These are phyloP conservation scores for Bondarzewia mesenterica DNA, from an alignment of 1,284 basidiomycete species.

Conservation along the genomic window DNA sequence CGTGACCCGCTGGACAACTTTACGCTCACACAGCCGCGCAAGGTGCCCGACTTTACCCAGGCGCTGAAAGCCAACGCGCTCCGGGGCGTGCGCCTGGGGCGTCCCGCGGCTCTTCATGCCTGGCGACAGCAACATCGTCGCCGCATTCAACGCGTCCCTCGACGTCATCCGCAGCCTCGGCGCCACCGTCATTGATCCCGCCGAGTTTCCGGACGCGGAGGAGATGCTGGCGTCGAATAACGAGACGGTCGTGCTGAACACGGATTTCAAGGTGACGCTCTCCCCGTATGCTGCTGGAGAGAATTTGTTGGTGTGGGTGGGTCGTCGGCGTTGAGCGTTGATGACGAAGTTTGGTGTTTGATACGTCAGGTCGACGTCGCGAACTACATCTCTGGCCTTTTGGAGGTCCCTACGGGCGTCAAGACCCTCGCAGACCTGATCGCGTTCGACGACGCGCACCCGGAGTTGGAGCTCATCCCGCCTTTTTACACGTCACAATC, in stretches of 20 bases:
- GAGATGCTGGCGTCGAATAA: conserved; percentile 43
- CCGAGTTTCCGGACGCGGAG: conserved; percentile 48
- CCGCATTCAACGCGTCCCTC: conserved; percentile 17
- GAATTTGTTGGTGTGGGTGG: no score
- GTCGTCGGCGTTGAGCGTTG: no score
- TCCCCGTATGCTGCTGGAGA: no score
- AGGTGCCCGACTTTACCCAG: conserved; percentile 47
- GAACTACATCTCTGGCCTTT: conserved; percentile 33
- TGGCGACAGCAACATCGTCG: conserved; percentile 6
- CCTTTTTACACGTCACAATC: conserved; percentile 39
- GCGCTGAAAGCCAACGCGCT: conserved; percentile 43
- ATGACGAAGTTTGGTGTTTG: neutral
- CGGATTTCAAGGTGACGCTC: conserved; percentile 46
- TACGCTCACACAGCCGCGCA: conserved; percentile 46
- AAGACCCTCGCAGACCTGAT: conserved; percentile 47
- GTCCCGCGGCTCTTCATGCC: conserved; percentile 31
- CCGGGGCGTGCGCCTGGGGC: conserved; percentile 48
- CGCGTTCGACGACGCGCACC: conserved; percentile 42
- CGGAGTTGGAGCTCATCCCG: conserved; percentile 39
- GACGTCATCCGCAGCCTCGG: conserved; percentile 40
- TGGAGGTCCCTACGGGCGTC: conserved; percentile 45
- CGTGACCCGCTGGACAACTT: conserved; percentile 52
- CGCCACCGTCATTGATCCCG: conserved; percentile 55
- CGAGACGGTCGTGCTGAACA: conserved; percentile 43
- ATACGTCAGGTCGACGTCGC: conserved; percentile 40